Conservation (phyloP, 2,329 filamentous ascomycete genomes). For the Penicillium occitanis region DNA sequence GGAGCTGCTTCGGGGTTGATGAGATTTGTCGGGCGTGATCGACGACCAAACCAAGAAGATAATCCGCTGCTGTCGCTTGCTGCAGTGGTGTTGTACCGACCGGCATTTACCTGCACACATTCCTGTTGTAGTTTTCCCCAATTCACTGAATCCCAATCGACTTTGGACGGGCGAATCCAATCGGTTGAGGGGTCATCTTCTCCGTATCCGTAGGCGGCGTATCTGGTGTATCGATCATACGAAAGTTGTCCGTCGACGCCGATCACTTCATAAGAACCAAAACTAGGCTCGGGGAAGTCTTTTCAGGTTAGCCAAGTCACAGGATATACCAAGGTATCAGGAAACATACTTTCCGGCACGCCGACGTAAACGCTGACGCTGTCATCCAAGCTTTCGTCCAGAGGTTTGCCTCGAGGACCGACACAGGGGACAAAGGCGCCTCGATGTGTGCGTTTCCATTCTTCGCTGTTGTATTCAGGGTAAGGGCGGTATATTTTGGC, state of each 20-base stretch:
- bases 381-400: constrained; percentile 61
- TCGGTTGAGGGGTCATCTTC: constrained; percentile 31
- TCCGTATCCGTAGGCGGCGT: constrained; percentile 56
- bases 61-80: constrained; percentile 20
- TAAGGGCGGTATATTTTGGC: constrained; percentile 64
- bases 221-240: constrained; percentile 67
- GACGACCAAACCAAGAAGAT: constrained; percentile 17
- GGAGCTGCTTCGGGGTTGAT: constrained; percentile 39
- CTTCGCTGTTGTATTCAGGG: constrained; percentile 64
- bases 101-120: constrained; percentile 65
- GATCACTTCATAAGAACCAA: constrained; percentile 63
- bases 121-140: constrained; percentile 70
- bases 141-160: constrained; percentile 61
- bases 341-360: constrained; percentile 18
- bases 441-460: constrained; percentile 58
- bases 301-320: constrained; percentile 21
- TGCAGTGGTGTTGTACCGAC: constrained; percentile 53
- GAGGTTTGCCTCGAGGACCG: constrained; percentile 55
- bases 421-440: constrained; percentile 64
- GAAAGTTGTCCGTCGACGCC: constrained; percentile 64
- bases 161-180: constrained; percentile 28
- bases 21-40: constrained; percentile 23
- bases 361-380: constrained; percentile 59
- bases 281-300: constrained; percentile 59
- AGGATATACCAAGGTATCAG: not conserved